Evolutionary conservation across 306 rosid species (phyloP).

Genomic region (Arachis hypogaea): DNA sequence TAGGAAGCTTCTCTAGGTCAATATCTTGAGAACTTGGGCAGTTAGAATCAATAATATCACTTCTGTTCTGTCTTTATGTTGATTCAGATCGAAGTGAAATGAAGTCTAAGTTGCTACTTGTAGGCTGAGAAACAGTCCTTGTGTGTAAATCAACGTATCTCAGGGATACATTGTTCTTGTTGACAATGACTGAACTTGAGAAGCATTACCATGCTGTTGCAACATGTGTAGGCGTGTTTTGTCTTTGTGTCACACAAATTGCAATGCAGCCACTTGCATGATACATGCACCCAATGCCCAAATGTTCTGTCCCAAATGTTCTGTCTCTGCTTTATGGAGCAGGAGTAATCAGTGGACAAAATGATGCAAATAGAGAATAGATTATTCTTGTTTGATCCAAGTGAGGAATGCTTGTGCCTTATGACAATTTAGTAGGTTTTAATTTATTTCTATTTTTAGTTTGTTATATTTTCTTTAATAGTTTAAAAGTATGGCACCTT

Average conservation of each 20-base stretch:
- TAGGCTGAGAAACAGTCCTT: slow-evolving; percentile 47
- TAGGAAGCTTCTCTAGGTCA: slow-evolving; percentile 49
- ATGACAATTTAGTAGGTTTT: neutral
- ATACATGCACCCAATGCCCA: neutral
- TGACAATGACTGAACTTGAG: slow-evolving; percentile 48
- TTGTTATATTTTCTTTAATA: neutral
- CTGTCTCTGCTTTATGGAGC: neutral
- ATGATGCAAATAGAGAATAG: neutral
- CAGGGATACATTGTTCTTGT: slow-evolving; percentile 32
- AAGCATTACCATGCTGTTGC: slow-evolving; percentile 45
- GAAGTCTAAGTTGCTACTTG: slow-evolving; percentile 26
- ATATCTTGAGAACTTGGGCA: slow-evolving; percentile 41
- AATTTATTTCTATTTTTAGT: neutral
- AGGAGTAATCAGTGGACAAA: neutral
- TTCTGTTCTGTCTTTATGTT: slow-evolving; percentile 39
- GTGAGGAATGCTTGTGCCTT: neutral
- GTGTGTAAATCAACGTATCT: slow-evolving; percentile 45
- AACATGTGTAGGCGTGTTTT: neutral
- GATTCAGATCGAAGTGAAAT: slow-evolving; percentile 36
- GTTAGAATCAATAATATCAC: slow-evolving; percentile 45
- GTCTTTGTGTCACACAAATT: neutral
- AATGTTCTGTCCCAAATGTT: neutral
- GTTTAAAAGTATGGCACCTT: neutral
- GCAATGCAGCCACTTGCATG: neutral
- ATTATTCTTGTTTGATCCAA: neutral